Evolutionary conservation across 768 basidiomycete genomes (phyloP), one percentile per base, ranked within the genome.

Genomic region (Calocybe indica): DNA sequence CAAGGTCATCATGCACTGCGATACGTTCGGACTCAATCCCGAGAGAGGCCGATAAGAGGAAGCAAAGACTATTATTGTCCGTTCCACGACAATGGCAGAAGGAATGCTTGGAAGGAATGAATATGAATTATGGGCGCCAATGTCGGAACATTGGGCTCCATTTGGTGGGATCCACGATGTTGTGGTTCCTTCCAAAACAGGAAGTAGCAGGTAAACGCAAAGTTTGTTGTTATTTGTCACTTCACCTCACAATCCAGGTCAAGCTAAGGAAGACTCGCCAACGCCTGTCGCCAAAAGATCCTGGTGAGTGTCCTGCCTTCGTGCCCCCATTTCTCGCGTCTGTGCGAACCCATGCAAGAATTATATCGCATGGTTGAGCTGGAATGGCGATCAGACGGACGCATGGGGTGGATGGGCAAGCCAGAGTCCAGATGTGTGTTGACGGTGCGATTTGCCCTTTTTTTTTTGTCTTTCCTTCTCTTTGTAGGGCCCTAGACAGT

Each of bases 361-460:
- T 55, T 54, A 50, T 45, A 64, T 54, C 47, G 50, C 31, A 22
- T 51, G 46, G 54, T 45, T 39, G 59, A 52, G 58, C 58, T 43
- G 46, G 51, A 58, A 40, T 58, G 52, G 50, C 37, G 55, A 56
- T 50, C 48, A 55, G 61, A 55, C 49, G 48, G 52, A 40, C 57
- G 65, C 62, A 70, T 64, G 64, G 66, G 79, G 53, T 85, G 83
- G 84, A 85, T 86, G 76, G 65, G 54, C 51, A 41, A 47, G 48
- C 46, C 55, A 37, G 48, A 47, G 54, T 50, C 40, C 62, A 74
- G 72, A 73, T 22, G 22, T 2, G 22, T 74, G 80, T 73, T 82
- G 75, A 74, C 72, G 68, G 60, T 53, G 52, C 37, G 47, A 49
- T 54, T 53, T 60, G 52, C 53, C 42, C 51, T 49, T 50, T 48